Evolutionary conservation across 2,329 filamentous ascomycete genomes (phyloP).

Genomic region (Chaetomiaceae sp.): DNA sequence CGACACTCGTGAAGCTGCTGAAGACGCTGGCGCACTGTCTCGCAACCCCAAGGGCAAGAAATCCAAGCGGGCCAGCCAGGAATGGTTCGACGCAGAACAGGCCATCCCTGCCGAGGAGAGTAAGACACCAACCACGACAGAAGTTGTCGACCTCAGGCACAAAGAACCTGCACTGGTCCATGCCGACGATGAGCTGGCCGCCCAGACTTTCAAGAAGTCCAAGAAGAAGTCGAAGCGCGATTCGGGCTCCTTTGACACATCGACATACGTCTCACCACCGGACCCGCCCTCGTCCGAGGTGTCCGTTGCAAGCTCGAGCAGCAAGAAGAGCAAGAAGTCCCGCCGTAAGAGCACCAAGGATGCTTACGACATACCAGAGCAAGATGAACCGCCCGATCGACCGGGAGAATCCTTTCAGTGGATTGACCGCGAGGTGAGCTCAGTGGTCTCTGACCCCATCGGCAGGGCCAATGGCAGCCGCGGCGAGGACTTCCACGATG

Average conservation of each 20-base stretch:
- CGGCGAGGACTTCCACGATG: constrained; percentile 42
- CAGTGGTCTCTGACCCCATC: constrained; percentile 42
- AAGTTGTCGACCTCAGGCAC: not conserved
- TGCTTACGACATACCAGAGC: constrained; percentile 31
- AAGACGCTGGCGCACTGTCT: no score
- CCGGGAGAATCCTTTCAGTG: constrained; percentile 34
- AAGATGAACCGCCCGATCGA: constrained; percentile 36
- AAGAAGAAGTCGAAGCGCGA: constrained; percentile 28
- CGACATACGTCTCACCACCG: constrained; percentile 30
- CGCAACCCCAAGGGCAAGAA: no score
- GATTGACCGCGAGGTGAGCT: constrained; percentile 41
- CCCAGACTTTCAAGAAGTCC: constrained; percentile 29
- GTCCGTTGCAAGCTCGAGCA: constrained; percentile 29
- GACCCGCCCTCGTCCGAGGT: constrained; percentile 35
- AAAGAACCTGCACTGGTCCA: not conserved
- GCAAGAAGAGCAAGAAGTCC: constrained; percentile 28
- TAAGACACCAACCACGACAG: not conserved
- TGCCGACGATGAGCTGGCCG: constrained; percentile 27
- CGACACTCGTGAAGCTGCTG: not conserved
- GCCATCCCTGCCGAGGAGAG: not conserved
- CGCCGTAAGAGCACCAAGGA: constrained; percentile 33
- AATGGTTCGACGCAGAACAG: not conserved
- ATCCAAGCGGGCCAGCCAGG: no score
- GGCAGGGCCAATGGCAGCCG: constrained; percentile 33
- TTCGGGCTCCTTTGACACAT: constrained; percentile 27